Evolutionary conservation across 129 eudicot species (phyloP).

Genomic region (Logfia minima): DNA sequence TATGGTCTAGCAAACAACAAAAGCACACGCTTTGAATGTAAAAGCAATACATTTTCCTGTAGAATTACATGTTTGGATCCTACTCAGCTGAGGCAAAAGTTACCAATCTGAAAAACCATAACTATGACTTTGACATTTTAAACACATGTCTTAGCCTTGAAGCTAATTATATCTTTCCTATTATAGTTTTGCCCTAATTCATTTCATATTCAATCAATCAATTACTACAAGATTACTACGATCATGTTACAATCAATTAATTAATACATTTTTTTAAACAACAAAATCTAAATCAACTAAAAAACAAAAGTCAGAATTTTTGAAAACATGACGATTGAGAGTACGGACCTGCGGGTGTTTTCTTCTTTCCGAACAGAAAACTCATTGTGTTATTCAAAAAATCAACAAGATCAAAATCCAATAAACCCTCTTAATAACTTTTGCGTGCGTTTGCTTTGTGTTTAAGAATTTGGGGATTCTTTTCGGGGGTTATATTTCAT

Average conservation of each 20-base stretch:
- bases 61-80: background rate
- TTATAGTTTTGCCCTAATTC: background rate
- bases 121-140: background rate
- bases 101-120: background rate
- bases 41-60: background rate
- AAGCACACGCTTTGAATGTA: too few species aligned
- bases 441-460: background rate
- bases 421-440: background rate
- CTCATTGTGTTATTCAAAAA: conserved; percentile 24
- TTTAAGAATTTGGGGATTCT: background rate
- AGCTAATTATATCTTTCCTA: background rate
- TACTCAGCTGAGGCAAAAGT: too few species aligned
- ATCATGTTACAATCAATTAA: background rate
- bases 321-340: background rate
- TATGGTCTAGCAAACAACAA: too few species aligned
- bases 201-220: background rate
- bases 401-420: background rate
- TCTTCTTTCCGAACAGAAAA: conserved; percentile 48
- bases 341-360: conserved; percentile 46
- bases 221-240: background rate
- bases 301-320: background rate
- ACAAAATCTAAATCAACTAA: conserved; percentile 14
- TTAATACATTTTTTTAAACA: background rate
- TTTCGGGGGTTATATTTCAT: background rate
- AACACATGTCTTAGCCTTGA: background rate